phyloP scores from a whole-genome alignment of 2,329 filamentous ascomycete species.

The Dothistroma pini region DNA sequence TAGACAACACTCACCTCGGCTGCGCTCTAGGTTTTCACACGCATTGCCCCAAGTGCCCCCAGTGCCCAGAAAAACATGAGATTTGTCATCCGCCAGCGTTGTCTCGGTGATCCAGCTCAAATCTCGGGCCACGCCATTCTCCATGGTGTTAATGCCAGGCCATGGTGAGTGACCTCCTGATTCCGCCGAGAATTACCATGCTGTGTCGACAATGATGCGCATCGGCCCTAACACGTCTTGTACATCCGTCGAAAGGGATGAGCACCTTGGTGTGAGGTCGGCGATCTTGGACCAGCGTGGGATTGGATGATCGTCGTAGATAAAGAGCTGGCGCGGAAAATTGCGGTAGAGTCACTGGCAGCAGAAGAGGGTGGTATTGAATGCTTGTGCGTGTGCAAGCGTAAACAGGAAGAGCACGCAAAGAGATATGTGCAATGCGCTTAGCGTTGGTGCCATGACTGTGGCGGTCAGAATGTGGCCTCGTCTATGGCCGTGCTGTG shows the following conservation, averaged over 20 bases:
- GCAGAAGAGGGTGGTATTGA: not conserved
- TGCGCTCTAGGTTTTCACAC: conserved; percentile 37
- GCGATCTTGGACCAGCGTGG: conserved; percentile 11
- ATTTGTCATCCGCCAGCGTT: conserved; percentile 18
- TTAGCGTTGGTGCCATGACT: not conserved
- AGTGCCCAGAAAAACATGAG: conserved; percentile 38
- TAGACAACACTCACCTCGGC: not conserved
- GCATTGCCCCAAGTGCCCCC: conserved; percentile 46
- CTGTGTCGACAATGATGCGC: not conserved
- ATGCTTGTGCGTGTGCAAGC: not conserved
- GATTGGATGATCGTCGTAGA: not conserved
- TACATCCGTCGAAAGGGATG: conserved; percentile 7
- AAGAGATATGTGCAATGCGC: not conserved
- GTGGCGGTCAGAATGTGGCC: no score
- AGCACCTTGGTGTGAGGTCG: conserved; percentile 9
- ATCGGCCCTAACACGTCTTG: conserved; percentile 6
- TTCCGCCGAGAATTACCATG: conserved; percentile 13
- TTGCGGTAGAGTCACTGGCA: not conserved
- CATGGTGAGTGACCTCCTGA: conserved; percentile 12
- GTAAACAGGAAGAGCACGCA: not conserved
- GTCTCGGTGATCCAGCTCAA: conserved; percentile 21
- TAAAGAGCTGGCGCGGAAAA: not conserved
- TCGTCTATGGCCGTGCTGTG: no score
- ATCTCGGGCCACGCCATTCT: conserved; percentile 26
- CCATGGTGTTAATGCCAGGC: conserved; percentile 17